Percentiles rank a stretch among this genome's conserved stretches.
These are phyloP conservation scores for Pythium pyrilobum DNA, from an alignment of 352 stramenopile genomes.

Conservation along the genomic window DNA sequence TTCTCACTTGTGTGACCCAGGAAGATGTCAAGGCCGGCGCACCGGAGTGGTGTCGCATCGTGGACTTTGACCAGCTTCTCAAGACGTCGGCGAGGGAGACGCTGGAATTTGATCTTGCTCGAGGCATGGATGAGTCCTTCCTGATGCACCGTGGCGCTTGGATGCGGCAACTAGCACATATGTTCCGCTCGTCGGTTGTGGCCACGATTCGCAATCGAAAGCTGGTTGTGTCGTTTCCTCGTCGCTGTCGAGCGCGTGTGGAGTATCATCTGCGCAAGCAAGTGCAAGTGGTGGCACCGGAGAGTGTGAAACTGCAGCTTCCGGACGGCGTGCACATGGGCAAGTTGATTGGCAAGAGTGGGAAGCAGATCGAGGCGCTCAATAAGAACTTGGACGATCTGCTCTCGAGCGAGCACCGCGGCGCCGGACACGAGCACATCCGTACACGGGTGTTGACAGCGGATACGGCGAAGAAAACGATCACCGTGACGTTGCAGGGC, in stretches of 20 bases:
- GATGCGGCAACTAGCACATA: constrained; percentile 1
- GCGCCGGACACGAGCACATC: constrained; percentile 6
- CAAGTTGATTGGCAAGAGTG: constrained; percentile 14
- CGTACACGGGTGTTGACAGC: not conserved
- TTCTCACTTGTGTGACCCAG: constrained; percentile 2
- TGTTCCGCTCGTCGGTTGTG: not conserved
- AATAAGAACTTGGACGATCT: constrained; percentile 1
- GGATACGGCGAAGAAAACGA: not conserved
- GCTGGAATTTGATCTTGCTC: not conserved
- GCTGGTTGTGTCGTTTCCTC: constrained; percentile 5
- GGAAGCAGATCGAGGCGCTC: constrained; percentile 1
- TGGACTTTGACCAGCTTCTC: constrained; percentile 10
- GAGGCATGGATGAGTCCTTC: not conserved
- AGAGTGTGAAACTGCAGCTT: constrained; percentile 9
- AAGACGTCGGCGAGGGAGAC: constrained; percentile 1
- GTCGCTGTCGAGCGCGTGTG: not conserved
- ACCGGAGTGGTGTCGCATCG: constrained; percentile 13
- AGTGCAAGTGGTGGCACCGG: not conserved
- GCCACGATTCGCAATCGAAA: constrained; percentile 1
- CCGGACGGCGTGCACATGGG: constrained; percentile 11
- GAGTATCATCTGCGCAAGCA: constrained; percentile 2
- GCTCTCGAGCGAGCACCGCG: constrained; percentile 3
- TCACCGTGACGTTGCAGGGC: constrained; percentile 16
- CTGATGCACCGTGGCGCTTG: constrained; percentile 4
- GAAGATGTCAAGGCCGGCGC: constrained; percentile 11